These are phyloP conservation scores for Amaranthus cruentus DNA, from an alignment of 148 eudicot species.

Conservation along the genomic window DNA sequence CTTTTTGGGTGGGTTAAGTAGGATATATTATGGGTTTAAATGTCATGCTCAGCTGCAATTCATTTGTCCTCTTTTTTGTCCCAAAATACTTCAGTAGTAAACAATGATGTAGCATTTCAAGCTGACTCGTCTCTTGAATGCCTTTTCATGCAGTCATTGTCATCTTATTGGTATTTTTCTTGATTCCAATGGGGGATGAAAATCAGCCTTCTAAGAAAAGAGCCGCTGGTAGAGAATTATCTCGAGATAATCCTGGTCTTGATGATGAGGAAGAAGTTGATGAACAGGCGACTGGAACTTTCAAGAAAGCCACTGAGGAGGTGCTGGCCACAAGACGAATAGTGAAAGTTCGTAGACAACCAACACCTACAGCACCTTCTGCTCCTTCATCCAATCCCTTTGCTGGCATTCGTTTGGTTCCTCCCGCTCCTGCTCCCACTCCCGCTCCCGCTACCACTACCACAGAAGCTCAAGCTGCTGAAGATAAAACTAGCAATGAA, in stretches of 20 bases:
- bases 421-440: slow-evolving; percentile 31
- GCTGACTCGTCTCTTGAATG: slow-evolving; percentile 14
- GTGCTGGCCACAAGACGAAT: slow-evolving; percentile 78
- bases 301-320: slow-evolving; percentile 80
- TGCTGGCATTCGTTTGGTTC: slow-evolving; percentile 69
- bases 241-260: slow-evolving; percentile 80
- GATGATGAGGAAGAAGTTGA: slow-evolving; percentile 70
- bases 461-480: slow-evolving; percentile 28
- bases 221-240: slow-evolving; percentile 77
- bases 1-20: not conserved
- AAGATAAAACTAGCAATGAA: slow-evolving; percentile 24
- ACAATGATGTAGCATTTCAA: not conserved
- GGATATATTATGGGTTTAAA: not conserved
- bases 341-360: slow-evolving; percentile 72
- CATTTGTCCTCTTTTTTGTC: not conserved
- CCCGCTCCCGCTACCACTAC: slow-evolving; percentile 28
- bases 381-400: slow-evolving; percentile 77
- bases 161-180: slow-evolving; percentile 20
- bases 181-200: slow-evolving; percentile 58
- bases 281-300: slow-evolving; percentile 66
- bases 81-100: not conserved
- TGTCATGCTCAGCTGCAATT: not conserved
- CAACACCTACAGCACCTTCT: slow-evolving; percentile 42
- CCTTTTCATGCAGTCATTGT: slow-evolving; percentile 27
- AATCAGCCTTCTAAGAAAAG: slow-evolving; percentile 84